A percentile compares a stretch with the other conserved stretches of the same genome.
phyloP scores from a whole-genome alignment of 306 rosid species.

The Acacia crassicarpa region DNA sequence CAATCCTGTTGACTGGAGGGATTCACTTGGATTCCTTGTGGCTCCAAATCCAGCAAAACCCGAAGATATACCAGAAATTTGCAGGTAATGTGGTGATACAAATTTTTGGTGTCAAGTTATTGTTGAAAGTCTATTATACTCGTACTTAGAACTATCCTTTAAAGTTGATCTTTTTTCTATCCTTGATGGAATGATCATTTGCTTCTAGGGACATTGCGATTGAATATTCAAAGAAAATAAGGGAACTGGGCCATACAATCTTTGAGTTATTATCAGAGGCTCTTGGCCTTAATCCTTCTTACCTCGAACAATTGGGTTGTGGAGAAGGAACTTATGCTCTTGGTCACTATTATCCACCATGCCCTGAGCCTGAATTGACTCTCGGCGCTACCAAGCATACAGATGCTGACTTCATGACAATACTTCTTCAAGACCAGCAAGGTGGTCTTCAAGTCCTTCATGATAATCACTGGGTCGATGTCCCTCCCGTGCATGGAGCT shows the following conservation, averaged over 20 bases:
- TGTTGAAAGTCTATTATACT: no score
- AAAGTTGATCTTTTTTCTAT: no score
- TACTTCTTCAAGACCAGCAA: slow-evolving; percentile 52
- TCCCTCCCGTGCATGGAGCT: slow-evolving; percentile 42
- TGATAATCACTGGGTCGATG: slow-evolving; percentile 41
- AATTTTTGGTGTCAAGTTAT: neutral
- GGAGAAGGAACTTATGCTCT: slow-evolving; percentile 29
- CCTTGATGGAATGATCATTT: no score
- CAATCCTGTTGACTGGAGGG: slow-evolving; percentile 50
- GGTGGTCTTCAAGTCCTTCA: slow-evolving; percentile 52
- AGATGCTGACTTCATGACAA: slow-evolving; percentile 38
- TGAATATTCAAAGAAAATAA: slow-evolving; percentile 43
- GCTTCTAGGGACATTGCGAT: slow-evolving; percentile 39
- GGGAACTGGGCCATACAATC: slow-evolving; percentile 29
- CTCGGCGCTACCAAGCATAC: slow-evolving; percentile 46
- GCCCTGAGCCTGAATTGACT: slow-evolving; percentile 57
- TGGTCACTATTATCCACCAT: slow-evolving; percentile 51
- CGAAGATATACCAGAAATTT: slow-evolving; percentile 35
- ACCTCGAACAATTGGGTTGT: slow-evolving; percentile 38
- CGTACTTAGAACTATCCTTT: no score
- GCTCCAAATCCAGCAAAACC: slow-evolving; percentile 41
- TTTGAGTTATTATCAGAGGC: slow-evolving; percentile 57
- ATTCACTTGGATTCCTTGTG: slow-evolving; percentile 32
- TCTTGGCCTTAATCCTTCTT: slow-evolving; percentile 39
- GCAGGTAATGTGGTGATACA: slow-evolving; percentile 29